These are phyloP conservation scores for Plasmopara viticola DNA, from an alignment of 352 stramenopile species.

Conservation along the genomic window DNA sequence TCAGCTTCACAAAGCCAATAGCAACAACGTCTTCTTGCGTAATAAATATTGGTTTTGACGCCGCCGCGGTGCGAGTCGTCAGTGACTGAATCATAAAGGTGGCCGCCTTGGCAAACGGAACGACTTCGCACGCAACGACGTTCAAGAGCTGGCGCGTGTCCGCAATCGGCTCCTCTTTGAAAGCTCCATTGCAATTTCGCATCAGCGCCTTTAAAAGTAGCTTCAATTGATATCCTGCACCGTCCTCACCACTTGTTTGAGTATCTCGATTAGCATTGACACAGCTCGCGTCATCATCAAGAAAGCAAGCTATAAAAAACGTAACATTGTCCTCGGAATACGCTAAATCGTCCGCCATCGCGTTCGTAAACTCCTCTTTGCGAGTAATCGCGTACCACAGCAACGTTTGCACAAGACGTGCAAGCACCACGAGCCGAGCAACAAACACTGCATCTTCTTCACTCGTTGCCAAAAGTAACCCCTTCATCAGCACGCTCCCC, in stretches of 20 bases:
- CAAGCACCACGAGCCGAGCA: constrained; percentile 56
- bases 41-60: constrained; percentile 59
- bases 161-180: constrained; percentile 23
- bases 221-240: constrained; percentile 25
- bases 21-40: constrained; percentile 34
- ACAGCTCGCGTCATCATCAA: constrained; percentile 10
- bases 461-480: constrained; percentile 50
- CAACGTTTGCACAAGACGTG: constrained; percentile 65
- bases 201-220: constrained; percentile 23
- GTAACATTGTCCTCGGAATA: constrained; percentile 47
- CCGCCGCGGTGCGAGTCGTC: constrained; percentile 7
- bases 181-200: constrained; percentile 24
- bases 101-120: constrained; percentile 61
- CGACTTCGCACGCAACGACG: constrained; percentile 66
- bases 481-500: constrained; percentile 65
- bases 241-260: constrained; percentile 15
- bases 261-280: not conserved
- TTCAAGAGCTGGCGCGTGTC: constrained; percentile 56
- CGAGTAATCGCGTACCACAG: constrained; percentile 68
- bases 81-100: constrained; percentile 58
- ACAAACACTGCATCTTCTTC: constrained; percentile 56
- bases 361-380: constrained; percentile 50
- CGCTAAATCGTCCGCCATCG: constrained; percentile 51
- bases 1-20: constrained; percentile 46
- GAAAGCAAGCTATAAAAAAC: constrained; percentile 50